A percentile compares a stretch with the other conserved stretches of the same genome.
Conservation (phyloP, 176 grass and related monocot species). For the Triticum turgidum region DNA sequence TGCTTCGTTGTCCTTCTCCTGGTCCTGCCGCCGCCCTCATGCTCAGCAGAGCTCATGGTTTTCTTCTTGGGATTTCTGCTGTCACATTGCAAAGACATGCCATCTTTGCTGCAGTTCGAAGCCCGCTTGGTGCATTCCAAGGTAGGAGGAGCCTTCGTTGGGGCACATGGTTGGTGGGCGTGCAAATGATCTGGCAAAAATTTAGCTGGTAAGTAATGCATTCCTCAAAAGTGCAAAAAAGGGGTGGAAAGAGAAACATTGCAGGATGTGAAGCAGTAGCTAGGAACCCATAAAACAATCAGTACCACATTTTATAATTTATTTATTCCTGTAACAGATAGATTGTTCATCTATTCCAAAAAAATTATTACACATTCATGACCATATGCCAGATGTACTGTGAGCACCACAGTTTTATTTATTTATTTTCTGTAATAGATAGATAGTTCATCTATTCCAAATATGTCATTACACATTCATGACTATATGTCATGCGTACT, state of each 20-base stretch:
- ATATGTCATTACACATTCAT: not conserved
- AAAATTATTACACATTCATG: not conserved
- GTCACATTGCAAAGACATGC: not conserved
- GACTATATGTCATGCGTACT: not conserved
- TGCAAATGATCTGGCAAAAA: slow-evolving; percentile 51
- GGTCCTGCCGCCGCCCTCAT: slow-evolving; percentile 13
- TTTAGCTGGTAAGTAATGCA: slow-evolving; percentile 19
- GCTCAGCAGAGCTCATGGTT: slow-evolving; percentile 23
- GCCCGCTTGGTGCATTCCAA: slow-evolving; percentile 25
- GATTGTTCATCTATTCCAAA: not conserved
- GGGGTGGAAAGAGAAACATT: slow-evolving; percentile 21
- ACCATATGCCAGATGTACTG: not conserved
- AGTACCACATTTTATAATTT: not conserved
- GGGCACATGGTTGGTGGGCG: slow-evolving; percentile 36
- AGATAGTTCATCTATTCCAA: slow-evolving; percentile 14
- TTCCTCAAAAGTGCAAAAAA: slow-evolving; percentile 9
- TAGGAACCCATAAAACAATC: slow-evolving; percentile 8
- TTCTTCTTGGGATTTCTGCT: slow-evolving; percentile 23
- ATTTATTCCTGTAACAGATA: not conserved
- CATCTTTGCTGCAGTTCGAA: slow-evolving; percentile 27
- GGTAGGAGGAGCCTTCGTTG: slow-evolving; percentile 34
- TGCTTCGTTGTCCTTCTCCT: slow-evolving; percentile 36
- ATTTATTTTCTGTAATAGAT: not conserved
- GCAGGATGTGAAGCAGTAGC: not conserved
- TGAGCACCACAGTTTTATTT: not conserved